phyloP scores from a whole-genome alignment of 192 early-diverging fungal species.

The Gigaspora rosea region DNA sequence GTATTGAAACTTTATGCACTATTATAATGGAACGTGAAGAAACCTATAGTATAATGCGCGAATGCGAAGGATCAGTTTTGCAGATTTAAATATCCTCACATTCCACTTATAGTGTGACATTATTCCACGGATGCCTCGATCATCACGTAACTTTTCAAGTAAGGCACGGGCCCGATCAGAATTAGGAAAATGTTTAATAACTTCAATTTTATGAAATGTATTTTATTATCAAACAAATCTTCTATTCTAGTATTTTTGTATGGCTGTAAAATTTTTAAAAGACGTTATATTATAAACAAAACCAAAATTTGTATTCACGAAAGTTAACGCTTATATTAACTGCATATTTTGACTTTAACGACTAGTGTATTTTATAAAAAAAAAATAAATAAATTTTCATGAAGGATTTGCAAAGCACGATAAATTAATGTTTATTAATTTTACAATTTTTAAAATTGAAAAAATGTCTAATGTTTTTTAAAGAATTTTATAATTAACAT shows the following conservation, averaged over 20 bases:
- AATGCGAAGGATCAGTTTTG: too few species aligned
- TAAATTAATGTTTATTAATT: too few species aligned
- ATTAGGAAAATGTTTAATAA: conserved; percentile 58
- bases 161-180: conserved; percentile 48
- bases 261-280: neutral
- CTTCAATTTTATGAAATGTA: conserved; percentile 60
- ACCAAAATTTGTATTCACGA: neutral
- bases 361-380: too few species aligned
- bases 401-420: too few species aligned
- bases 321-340: conserved; percentile 12
- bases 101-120: conserved; percentile 66
- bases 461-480: too few species aligned
- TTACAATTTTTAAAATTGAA: too few species aligned
- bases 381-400: too few species aligned
- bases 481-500: too few species aligned
- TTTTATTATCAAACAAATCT: conserved; percentile 34
- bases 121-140: conserved; percentile 59
- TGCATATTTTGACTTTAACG: conserved; percentile 3
- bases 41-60: too few species aligned
- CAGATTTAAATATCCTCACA: conserved; percentile 11
- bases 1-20: too few species aligned
- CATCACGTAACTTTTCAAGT: conserved; percentile 38
- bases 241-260: conserved; percentile 19
- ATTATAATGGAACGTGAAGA: too few species aligned
- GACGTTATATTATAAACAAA: neutral